A percentile compares a stretch with the other conserved stretches of the same genome.
Evolutionary conservation across 495 filamentous ascomycete genomes (phyloP).

Genomic region (Aspergillus bertholletiae): DNA sequence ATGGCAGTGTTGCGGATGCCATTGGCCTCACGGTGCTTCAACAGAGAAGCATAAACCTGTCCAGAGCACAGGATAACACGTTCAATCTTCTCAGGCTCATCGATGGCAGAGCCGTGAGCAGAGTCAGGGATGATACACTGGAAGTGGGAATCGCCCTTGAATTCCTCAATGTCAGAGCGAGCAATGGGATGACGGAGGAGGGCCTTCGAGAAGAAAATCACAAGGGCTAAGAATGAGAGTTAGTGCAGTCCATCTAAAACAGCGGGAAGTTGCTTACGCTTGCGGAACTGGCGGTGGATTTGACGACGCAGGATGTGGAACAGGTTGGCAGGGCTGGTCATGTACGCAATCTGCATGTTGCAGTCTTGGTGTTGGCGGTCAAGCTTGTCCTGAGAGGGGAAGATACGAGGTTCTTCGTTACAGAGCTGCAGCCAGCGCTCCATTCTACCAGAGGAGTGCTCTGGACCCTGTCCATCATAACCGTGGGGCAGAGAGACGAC

Average conservation of each 20-base stretch:
- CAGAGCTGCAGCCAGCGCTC: slow-evolving; percentile 96
- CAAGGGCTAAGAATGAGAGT: slow-evolving; percentile 59
- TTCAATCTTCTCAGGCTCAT: slow-evolving; percentile 80
- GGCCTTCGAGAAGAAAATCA: slow-evolving; percentile 97
- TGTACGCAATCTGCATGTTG: slow-evolving; percentile 98
- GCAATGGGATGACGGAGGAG: slow-evolving; percentile 89
- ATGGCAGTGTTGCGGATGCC: slow-evolving; percentile 85
- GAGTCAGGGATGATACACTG: slow-evolving; percentile 90
- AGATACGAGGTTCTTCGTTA: slow-evolving; percentile 95
- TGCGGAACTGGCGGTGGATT: slow-evolving; percentile 98
- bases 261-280: slow-evolving; percentile 62
- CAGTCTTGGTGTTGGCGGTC: slow-evolving; percentile 98
- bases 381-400: slow-evolving; percentile 81
- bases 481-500: slow-evolving; percentile 94
- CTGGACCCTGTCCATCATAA: slow-evolving; percentile 96
- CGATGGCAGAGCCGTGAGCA: slow-evolving; percentile 71
- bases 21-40: slow-evolving; percentile 85
- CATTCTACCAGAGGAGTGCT: slow-evolving; percentile 97
- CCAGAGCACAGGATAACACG: slow-evolving; percentile 92
- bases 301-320: slow-evolving; percentile 97
- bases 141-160: slow-evolving; percentile 89
- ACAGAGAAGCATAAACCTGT: slow-evolving; percentile 85
- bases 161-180: slow-evolving; percentile 83
- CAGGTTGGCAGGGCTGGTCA: slow-evolving; percentile 87
- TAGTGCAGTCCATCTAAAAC: slow-evolving; percentile 22